Evolutionary conservation across 352 stramenopile genomes (phyloP), one percentile per base, ranked within the genome.

Genomic region (Phytophthora lateralis): DNA sequence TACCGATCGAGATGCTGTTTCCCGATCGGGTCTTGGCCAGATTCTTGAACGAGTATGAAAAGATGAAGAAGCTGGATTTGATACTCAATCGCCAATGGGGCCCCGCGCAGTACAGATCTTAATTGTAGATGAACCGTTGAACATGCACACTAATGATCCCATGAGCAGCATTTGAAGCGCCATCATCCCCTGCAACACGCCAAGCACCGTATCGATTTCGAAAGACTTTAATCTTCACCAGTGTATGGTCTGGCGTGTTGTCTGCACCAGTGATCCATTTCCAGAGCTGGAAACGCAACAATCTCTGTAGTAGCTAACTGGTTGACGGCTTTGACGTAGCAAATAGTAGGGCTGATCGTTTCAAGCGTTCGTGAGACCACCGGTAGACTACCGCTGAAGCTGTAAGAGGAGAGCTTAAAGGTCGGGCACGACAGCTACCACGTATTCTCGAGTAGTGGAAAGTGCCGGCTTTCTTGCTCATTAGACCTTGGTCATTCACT

Each of bases 221-320:
- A 49, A 63, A 63, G 1, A 63, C 54, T 29, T 30, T 62, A 37
- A 61, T 47, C 12, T 66, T 52, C 42, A 66, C 49, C 11, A 61
- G 15, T 1, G 55, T 41, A 1, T 48, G 37, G 0, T 32, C 55
- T 3, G 35, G 35, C 0, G 30, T 50, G 1, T 4, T 6, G 11
- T 70, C 55, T 0, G 38, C 49, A 21, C 55, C 42, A 0, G 55
- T 65, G 27, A 69, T 27, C 54, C 63, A 69, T 43, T 73, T 60
- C 65, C 65, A 73, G 2, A 69, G 54, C 10, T 51, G 11, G 48
- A 42, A 9, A 69, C 60, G 4, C 60, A 53, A 35, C 60, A 69
- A 2, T 51, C 64, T 2, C 52, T 52, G 17, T 69, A 73, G 53
- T 73, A 73, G 58, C 18, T 73, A 73, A 62, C 18, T 73, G 64